Evolutionary conservation across 495 filamentous ascomycete species (phyloP), one percentile per base, ranked within the genome.

Genomic region (Trichoderma virens): DNA sequence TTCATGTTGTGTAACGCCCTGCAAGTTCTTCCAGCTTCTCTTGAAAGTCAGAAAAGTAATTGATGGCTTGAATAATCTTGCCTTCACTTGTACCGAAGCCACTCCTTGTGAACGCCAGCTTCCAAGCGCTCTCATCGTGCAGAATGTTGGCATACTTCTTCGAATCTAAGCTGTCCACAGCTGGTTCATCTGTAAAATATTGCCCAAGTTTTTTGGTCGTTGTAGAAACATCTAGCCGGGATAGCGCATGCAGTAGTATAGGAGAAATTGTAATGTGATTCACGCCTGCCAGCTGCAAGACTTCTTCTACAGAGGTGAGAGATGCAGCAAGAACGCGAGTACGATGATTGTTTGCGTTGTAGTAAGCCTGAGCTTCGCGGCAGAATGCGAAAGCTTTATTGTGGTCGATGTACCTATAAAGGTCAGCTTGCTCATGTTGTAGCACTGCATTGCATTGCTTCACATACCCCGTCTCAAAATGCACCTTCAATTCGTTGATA

Each of bases 401-500:
- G 60, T 69, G 66, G 65, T 83, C 80, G 20, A 76, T 67, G 61
- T 78, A 82, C 38, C 78, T 81, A 65, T 31, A 65, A 43, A 28
- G 28, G 59, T 60, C 11, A 20, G 23, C n/a, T n/a, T 60, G 30
- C 1, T n/a, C 43, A 47, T 18, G 6, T 5, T 6, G 2, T 1
- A 47, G n/a, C n/a, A 5, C 16, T 39, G 8, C 20, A 27, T n/a
- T n/a, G n/a, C n/a, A n/a, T n/a, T n/a, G n/a, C n/a, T n/a, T 28
- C 7, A 73, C 78, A 62, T 74, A 86, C 79, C 73, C 77, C 8
- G 73, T 62, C 20, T 84, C 79, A 64, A 88, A 82, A 61, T 87
- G 84, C 5, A 85, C 86, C 63, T 81, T 83, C 25, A 89, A 70
- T 60, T 88, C 85, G 61, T 89, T 85, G 60, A 89, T 81, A 60